Base-by-base conservation (phyloP, 2,329 filamentous ascomycete species). In the Helminthosporium solani region DNA sequence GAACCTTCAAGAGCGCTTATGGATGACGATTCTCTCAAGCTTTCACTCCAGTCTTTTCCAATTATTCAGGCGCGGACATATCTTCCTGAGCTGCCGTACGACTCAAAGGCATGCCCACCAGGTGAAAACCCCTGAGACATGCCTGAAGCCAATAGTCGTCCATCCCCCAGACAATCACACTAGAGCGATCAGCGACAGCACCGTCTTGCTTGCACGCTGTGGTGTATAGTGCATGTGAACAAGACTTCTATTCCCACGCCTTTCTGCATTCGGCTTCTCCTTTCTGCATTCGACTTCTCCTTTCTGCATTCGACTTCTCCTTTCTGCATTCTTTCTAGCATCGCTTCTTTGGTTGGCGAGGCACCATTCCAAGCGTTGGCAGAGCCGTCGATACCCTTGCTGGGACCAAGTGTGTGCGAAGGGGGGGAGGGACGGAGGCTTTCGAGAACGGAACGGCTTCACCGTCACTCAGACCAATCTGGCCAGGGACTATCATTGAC, bases 401-500 rank as follows among this genome's bases (percentile, higher is more conserved):
- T 16, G 4, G 12, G 31, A 11, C 30, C 42, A 33, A n/a, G 21
- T n/a, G n/a, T n/a, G n/a, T n/a, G n/a, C n/a, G n/a, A n/a, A n/a
- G n/a, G n/a, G n/a, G n/a, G n/a, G n/a, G n/a, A n/a, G n/a, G n/a
- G n/a, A n/a, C n/a, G n/a, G n/a, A n/a, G n/a, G n/a, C n/a, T n/a
- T n/a, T 27, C 3, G 35, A 46, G 23, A 15, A 39, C 25, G 14
- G 3, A 11, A 21, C 3, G 18, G 35, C 9, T 7, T 11, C 7
- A 4, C 7, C 35, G 5, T 21, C 35, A 23, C 3, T 3, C 4
- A 42, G 31, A 23, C 40, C 30, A 35, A 33, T 27, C 20, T 42
- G 14, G 39, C 40, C 16, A 16, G 23, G n/a, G 33, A 18, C 21
- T 36, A 44, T 42, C 47, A 46, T 46, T 23, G 36, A 25, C 42